Evolutionary conservation across 257 asterid species (phyloP).

Genomic region (Linderniella brevidens): DNA sequence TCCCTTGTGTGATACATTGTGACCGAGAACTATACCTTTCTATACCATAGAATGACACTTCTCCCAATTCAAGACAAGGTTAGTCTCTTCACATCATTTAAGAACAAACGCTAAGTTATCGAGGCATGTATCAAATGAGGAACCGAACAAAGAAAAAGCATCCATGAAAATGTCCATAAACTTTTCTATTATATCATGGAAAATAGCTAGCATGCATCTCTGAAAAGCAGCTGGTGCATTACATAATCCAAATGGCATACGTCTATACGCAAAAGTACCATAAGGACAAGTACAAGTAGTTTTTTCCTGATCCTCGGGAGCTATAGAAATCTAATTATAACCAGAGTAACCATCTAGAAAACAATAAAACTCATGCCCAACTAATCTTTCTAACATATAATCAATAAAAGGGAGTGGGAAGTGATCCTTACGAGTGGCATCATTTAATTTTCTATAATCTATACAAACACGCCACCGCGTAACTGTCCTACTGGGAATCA

Average conservation of each 20-base stretch:
- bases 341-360: not conserved
- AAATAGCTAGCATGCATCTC: not conserved
- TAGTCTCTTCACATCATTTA: not conserved
- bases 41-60: slow-evolving; percentile 3
- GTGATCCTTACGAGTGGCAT: not conserved
- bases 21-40: not conserved
- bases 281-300: not conserved
- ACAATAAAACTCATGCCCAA: not conserved
- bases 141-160: not conserved
- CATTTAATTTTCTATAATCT: not conserved
- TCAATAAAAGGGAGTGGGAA: not conserved
- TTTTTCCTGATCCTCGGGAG: not conserved
- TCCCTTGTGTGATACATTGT: not conserved
- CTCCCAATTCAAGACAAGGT: not conserved
- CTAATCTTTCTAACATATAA: not conserved
- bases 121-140: not conserved
- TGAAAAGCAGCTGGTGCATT: not conserved
- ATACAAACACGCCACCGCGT: not conserved
- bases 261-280: no score
- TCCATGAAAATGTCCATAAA: not conserved
- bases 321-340: not conserved
- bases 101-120: not conserved
- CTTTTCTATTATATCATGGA: not conserved
- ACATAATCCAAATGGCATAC: not conserved
- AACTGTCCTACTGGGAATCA: no score